Base-by-base conservation (phyloP, 2,329 filamentous ascomycete species). In the Botryotinia globosa region DNA sequence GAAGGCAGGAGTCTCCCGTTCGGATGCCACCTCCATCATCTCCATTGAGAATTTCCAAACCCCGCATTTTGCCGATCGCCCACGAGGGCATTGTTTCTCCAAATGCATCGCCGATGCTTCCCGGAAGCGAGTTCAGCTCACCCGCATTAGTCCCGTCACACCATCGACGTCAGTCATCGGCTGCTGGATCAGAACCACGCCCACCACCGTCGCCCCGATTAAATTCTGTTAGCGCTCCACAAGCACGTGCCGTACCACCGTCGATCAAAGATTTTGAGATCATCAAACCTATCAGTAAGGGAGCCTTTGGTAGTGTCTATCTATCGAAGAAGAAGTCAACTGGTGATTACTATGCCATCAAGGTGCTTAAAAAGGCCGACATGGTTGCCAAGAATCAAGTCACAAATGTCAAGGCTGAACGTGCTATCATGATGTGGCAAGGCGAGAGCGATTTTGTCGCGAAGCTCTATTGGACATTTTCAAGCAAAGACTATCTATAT, bases 361-460 rank as follows among this genome's bases (percentile, higher is more conserved):
- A 99, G 81, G 96, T 98, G 1, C 83, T 99, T 74, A 98, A 98
- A 81, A 99, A 99, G 83, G 94, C 96, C n/a, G 96, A 99, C 85
- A 99, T 99, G 96, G 94, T 99, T 75, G 96, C 96, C 74, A 99
- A 99, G 83, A 99, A 99, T 81, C 96, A 99, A 81, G 94, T 99
- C 77, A 97, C 96, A 77, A 99, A 99, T 80, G 96, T 99, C 79
- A 98, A 99, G 83, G 96, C 97, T 14, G 96, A 99, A 83, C 89
- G 96, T 77, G 97, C 97, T 34, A 99, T 99, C 80, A 98, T 99
- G 96, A 99, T 99, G 96, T 98, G 96, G 93, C 96, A 99, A 83
- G 96, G 96, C 34, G 94, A 98, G 82, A 99, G 97, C 81, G 96
- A 99, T 74, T 99, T 99, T 81, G 96, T 99, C 73, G 96, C 96